Base-by-base conservation (phyloP, 257 asterid species). In the Petunia secreta region DNA sequence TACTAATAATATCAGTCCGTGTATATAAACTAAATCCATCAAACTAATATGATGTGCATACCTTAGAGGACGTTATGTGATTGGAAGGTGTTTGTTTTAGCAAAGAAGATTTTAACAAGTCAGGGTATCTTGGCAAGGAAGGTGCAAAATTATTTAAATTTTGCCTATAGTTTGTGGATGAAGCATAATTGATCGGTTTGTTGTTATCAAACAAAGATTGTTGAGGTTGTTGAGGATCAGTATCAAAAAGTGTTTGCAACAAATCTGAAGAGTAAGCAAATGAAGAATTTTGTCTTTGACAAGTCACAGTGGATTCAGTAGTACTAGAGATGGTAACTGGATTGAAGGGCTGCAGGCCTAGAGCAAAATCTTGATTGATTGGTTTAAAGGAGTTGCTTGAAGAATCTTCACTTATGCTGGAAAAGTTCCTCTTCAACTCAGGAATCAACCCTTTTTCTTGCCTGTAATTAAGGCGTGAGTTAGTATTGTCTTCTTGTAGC, bases 221-320 rank as follows among this genome's bases (percentile, higher is more conserved):
- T 3, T 79, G 83, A 36, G 85, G 83, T 63, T 86, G 84, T 6
- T 84, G 82, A 74, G 82, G 75, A 60, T 85, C 89, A 2, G 85
- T 5, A n/a, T 85, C 89, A 7, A 91, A 90, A 50, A 91, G 76
- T 3, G 85, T 85, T 52, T 88, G 97, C 67, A 90, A 78, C 84
- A 90, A 62, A 64, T 87, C 78, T n/a, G 94, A 85, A 65, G 86
- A 40, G 82, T 81, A 83, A 83, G 80, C 86, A 62, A 80, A 88
- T 63, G 91, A 80, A 63, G 79, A 46, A 43, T 25, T 25, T 25
- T 25, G 25, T 25, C 25, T 25, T 25, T 25, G 25, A 25, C 25
- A 25, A 25, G 0, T 25, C 25, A 25, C 25, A 25, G 50, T 65
- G 92, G 79, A 67, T 82, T 87, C 50, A 86, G 43, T 3, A 83